These are phyloP conservation scores for Macroventuria anomochaeta DNA, from an alignment of 2,329 filamentous ascomycete species.

Conservation along the genomic window DNA sequence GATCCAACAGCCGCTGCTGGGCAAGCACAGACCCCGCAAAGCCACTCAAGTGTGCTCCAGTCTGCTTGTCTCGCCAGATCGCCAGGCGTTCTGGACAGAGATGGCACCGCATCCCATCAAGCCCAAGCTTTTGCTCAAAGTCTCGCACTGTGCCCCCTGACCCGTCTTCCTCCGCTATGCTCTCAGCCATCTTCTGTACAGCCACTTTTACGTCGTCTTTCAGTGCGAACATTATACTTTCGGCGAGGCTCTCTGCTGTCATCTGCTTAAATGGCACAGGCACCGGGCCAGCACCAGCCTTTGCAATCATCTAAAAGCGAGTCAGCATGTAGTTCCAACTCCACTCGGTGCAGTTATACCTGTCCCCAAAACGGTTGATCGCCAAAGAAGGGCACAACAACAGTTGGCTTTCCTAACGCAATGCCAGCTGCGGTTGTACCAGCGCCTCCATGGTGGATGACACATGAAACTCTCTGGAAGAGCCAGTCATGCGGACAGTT, in stretches of 20 bases:
- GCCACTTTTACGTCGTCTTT: slow-evolving; percentile 42
- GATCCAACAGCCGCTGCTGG: slow-evolving; percentile 11
- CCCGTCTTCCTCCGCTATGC: slow-evolving; percentile 28
- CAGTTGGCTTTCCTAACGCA: slow-evolving; percentile 58
- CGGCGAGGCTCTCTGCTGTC: slow-evolving; percentile 53
- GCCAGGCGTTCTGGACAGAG: slow-evolving; percentile 28
- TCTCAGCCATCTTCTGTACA: slow-evolving; percentile 26
- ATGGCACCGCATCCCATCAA: slow-evolving; percentile 29
- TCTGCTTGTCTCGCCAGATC: slow-evolving; percentile 27
- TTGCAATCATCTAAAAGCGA: slow-evolving; percentile 53
- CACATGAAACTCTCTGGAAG: slow-evolving; percentile 61
- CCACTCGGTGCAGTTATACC: neutral
- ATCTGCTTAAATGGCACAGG: slow-evolving; percentile 57
- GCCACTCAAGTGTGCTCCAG: slow-evolving; percentile 27
- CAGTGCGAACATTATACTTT: slow-evolving; percentile 56
- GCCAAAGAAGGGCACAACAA: slow-evolving; percentile 64
- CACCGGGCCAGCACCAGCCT: slow-evolving; percentile 57
- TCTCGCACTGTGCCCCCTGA: slow-evolving; percentile 18
- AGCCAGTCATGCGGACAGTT: slow-evolving; percentile 65
- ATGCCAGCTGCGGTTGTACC: slow-evolving; percentile 65
- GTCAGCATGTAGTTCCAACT: neutral
- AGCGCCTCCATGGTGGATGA: slow-evolving; percentile 66
- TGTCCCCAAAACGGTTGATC: slow-evolving; percentile 64
- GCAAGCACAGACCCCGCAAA: slow-evolving; percentile 21
- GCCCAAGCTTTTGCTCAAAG: slow-evolving; percentile 18